phyloP scores from a whole-genome alignment of 306 rosid species.

The Biancaea sappan region DNA sequence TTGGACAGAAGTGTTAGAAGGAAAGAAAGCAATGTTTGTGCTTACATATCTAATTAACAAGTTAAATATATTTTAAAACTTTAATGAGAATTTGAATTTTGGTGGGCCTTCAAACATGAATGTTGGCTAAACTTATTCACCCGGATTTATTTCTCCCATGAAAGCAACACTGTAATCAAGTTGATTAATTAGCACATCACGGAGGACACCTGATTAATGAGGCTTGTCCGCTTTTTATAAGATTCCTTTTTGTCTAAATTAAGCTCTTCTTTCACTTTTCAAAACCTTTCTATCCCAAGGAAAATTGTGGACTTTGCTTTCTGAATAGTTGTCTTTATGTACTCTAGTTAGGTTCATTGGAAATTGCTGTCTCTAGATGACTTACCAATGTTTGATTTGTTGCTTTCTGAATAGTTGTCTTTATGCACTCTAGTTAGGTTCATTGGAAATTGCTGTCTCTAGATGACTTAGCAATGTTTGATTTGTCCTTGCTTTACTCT shows the following conservation, averaged over 20 bases:
- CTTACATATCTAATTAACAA: neutral
- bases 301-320: neutral
- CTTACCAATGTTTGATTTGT: neutral
- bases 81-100: neutral
- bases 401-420: neutral
- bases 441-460: neutral
- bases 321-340: neutral
- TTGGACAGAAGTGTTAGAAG: neutral
- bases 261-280: neutral
- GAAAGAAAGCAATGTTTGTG: neutral
- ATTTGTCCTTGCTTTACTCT: neutral
- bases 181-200: neutral
- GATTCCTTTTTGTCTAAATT: neutral
- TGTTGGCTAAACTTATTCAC: neutral
- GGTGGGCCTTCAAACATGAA: neutral
- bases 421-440: neutral
- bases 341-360: neutral
- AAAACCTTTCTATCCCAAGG: neutral
- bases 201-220: neutral
- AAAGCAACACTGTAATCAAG: neutral
- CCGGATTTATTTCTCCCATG: neutral
- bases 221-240: neutral
- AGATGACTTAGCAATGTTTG: neutral
- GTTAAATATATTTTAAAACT: neutral
- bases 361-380: neutral